Base-by-base conservation (phyloP, 2,329 filamentous ascomycete species). In the Fusarium lateritium region DNA sequence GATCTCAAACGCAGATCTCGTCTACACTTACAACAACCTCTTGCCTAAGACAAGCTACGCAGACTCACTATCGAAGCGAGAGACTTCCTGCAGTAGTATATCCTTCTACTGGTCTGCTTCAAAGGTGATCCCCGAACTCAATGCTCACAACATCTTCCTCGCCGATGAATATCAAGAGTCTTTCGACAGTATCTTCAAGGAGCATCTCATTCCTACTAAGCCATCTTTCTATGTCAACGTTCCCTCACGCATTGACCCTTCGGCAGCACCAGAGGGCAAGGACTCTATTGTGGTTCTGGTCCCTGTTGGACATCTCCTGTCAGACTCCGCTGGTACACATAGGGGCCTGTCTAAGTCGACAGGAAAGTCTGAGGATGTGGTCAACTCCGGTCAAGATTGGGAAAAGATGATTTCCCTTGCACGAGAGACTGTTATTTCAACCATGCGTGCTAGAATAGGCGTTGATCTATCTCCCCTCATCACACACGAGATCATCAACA, bases 161-260 rank as follows among this genome's bases (percentile, higher is more conserved):
- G 91, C 91, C 4, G 88, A 92, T 70, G 84, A 91, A 67, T 94
- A 93, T 76, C 84, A 84, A 51, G 89, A 91, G 71, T 90, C 86
- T n/a, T 94, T 94, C 73, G 91, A 94, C 77, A 85, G 86, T 61
- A 94, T 94, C 62, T 94, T 94, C 83, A 88, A 91, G 68, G 81
- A 87, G 31, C 89, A 93, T 62, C 79, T 84, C 4, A 87, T 94
- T 10, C 92, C 92, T 2, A 77, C 84, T 2, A 84, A 93, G 61
- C 91, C 91, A 0, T 91, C 87, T 57, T 94, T 94, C 81, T 94
- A 94, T 78, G 86, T 94, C 78, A 93, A 94, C 75, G 91, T 94
- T 0, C 92, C 92, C 1, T 91, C 86, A 46, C 85, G 91, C 14
- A 84, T 93, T 9, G 92, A 94, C 68, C 81, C 88, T 0, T 85